Evolutionary conservation across 2,329 filamentous ascomycete species (phyloP), one percentile per base, ranked within the genome.

Genomic region (Aspergillus vadensis): DNA sequence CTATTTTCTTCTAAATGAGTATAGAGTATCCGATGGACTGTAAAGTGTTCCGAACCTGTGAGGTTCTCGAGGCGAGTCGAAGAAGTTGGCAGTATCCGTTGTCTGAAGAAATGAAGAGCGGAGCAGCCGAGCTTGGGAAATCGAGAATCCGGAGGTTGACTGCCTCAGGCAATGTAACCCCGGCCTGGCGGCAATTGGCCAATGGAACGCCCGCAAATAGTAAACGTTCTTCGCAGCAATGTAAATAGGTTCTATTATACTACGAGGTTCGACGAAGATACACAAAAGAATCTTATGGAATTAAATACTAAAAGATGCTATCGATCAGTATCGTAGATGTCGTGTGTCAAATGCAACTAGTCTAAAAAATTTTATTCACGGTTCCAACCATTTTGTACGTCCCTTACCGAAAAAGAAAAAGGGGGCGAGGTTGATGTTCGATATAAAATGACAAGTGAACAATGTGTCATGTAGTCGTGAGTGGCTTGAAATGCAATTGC

Each of bases 391-490:
- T 43, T 47, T 47, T 55, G 21, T 51, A 54, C 38, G 59, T 41
- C 51, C 39, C 48, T 17, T 17, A 27, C 27, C 17, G 52, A 30
- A 32, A 27, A 15, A 30, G n/a, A 21, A 19, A 9, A 41, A 51
- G 49, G 32, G 10, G 32, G 32, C 32, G 32, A 36, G 32, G 57
- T 47, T 64, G 64, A 65, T 58, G 59, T 66, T 57, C 65, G 56
- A 58, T 59, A 65, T 64, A 62, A 65, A 67, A 61, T 63, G 61
- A 66, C 62, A 62, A 66, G 65, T 64, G 63, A 50, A 61, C 23
- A 36, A 53, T 21, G 53, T 58, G 61, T 70, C 71, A 66, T 74
- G 59, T 67, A 70, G 60, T 74, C 70, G 65, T 73, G 59, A 70
- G 59, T 57, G 55, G 61, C 58, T 66, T 65, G 63, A 38, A 72